These are phyloP conservation scores for Pugionium cornutum DNA, from an alignment of 345 rosid genomes.

Conservation along the genomic window DNA sequence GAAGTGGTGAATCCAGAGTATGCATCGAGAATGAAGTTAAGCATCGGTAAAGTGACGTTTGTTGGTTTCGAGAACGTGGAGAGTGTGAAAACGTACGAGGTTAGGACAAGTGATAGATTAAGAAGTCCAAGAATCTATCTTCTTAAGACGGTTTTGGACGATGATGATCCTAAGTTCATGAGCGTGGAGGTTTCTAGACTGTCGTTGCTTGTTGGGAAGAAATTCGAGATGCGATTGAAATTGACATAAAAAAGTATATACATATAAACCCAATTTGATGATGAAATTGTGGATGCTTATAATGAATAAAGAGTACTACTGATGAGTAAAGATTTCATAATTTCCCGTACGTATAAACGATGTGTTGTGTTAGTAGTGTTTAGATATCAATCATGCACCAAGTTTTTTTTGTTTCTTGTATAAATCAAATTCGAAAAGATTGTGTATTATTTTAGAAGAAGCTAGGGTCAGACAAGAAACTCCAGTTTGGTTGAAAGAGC, in stretches of 20 bases:
- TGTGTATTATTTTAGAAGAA: no score
- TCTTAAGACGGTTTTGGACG: slow-evolving; percentile 21
- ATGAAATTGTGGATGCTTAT: slow-evolving; percentile 11
- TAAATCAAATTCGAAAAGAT: no score
- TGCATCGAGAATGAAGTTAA: slow-evolving; percentile 53
- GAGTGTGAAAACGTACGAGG: slow-evolving; percentile 33
- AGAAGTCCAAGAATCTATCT: slow-evolving; percentile 28
- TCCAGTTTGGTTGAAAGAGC: background rate
- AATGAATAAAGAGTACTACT: slow-evolving; percentile 9
- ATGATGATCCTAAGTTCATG: slow-evolving; percentile 32
- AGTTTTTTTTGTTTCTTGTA: no score
- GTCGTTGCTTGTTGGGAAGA: slow-evolving; percentile 42
- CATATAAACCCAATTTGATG: slow-evolving; percentile 3
- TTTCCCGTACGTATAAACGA: background rate
- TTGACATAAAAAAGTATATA: slow-evolving; percentile 8
- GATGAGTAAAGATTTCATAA: slow-evolving; percentile 5
- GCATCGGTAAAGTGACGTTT: slow-evolving; percentile 52
- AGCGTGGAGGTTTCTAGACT: slow-evolving; percentile 42
- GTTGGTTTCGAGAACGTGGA: slow-evolving; percentile 48
- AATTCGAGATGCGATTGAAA: slow-evolving; percentile 48
- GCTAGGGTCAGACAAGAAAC: background rate
- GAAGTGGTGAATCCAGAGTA: slow-evolving; percentile 53
- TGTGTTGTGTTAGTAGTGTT: no score
- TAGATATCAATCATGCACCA: no score
- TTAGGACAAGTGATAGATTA: slow-evolving; percentile 19